Evolutionary conservation across 305 asterid species (phyloP), one percentile per base, ranked within the genome.

Genomic region (Galium porrigens): DNA sequence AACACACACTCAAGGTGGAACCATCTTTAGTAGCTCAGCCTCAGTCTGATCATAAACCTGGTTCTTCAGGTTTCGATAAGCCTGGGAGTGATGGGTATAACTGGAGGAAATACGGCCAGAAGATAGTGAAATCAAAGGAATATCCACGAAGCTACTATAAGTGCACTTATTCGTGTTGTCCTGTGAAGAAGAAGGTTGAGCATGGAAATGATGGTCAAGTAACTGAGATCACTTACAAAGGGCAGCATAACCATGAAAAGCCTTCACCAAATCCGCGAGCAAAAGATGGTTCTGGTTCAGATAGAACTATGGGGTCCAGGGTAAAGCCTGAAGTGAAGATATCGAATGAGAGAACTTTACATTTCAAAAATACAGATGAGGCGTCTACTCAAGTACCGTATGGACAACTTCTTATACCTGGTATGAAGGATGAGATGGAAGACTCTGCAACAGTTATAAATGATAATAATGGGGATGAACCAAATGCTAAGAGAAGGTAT

Each of bases 41-140:
- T 20, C 87, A 75, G 46, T 72, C 83, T 20, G 95, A 88, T 46
- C 73, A 34, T 66, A 92, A 75, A 55, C 33, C 78, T 51, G 73
- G 72, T 52, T 27, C 55, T 27, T n/a, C 51, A 62, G 70, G 70
- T 61, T 66, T 75, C 33, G 84, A 79, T 69, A 92, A 92, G 69
- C 94, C 95, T 0, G 87, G 77, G 61, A 76, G 76, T 68, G 99
- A 92, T 59, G 99, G 99, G 64, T 92, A 92, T 70, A 92, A 92
- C 83, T 94, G 99, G 99, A 88, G 97, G 74, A 94, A 94, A 75
- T 94, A 94, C 39, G 99, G 99, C 65, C 95, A 94, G 83, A 94
- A 94, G 69, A 81, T 80, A 58, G 97, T 94, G 57, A 94, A 94
- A 77, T 82, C 87, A 20, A 94, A 94, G 33, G 99, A 94, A 69